Conservation (phyloP, 805 yeast species). For the Hanseniaspora hatyaiensis region DNA sequence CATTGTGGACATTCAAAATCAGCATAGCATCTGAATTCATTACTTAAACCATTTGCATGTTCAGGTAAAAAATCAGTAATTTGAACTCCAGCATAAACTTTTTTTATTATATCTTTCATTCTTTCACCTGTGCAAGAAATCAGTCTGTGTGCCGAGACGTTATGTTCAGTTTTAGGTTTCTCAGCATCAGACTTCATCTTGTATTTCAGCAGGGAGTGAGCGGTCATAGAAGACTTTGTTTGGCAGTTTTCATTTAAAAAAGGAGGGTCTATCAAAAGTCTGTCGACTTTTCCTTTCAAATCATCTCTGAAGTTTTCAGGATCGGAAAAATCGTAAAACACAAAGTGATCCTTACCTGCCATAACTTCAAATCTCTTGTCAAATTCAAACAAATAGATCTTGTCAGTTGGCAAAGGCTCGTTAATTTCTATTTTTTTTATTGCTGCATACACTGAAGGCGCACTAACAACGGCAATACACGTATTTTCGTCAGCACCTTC, state of each 20-base stretch:
- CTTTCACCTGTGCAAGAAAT: constrained; percentile 86
- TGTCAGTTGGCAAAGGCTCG: constrained; percentile 47
- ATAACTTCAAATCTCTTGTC: constrained; percentile 66
- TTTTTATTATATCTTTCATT: constrained; percentile 53
- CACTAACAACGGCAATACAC: constrained; percentile 65
- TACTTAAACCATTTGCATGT: constrained; percentile 74
- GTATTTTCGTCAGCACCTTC: constrained; percentile 67
- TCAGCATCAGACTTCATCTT: constrained; percentile 29
- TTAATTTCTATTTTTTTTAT: constrained; percentile 42
- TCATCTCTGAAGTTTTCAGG: constrained; percentile 52
- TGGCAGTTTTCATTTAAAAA: constrained; percentile 76
- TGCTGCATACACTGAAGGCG: constrained; percentile 87
- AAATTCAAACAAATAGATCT: constrained; percentile 65
- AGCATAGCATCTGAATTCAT: constrained; percentile 81
- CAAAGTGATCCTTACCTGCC: constrained; percentile 57
- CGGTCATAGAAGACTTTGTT: constrained; percentile 53
- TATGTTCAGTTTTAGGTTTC: constrained; percentile 27
- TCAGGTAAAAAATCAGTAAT: constrained; percentile 64
- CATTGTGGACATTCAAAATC: constrained; percentile 58
- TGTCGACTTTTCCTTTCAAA: constrained; percentile 51
- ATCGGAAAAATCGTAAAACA: constrained; percentile 60
- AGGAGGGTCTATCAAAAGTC: constrained; percentile 79
- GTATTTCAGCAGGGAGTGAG: constrained; percentile 41
- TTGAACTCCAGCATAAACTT: constrained; percentile 51
- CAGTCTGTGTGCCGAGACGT: constrained; percentile 37